phyloP scores from a whole-genome alignment of 345 rosid genomes.

The Gossypium ekmanianum region DNA sequence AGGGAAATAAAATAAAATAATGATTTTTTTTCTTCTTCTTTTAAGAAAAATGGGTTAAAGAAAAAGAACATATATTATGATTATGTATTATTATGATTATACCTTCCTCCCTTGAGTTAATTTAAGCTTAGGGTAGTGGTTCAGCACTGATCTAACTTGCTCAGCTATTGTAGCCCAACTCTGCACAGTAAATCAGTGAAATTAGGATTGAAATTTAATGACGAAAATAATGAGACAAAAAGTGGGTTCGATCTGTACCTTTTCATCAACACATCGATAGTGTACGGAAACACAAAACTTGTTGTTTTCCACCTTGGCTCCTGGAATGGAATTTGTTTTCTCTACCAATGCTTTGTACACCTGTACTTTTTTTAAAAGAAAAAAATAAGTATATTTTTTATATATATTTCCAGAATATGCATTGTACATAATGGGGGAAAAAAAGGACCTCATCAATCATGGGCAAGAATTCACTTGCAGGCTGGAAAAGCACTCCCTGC shows the following conservation, averaged over 20 bases:
- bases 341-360: slow-evolving; percentile 47
- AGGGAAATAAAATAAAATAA: not conserved
- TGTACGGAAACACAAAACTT: slow-evolving; percentile 94
- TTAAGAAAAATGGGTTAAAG: too few species aligned
- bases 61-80: too few species aligned
- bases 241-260: slow-evolving; percentile 34
- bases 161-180: slow-evolving; percentile 65
- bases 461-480: slow-evolving; percentile 78
- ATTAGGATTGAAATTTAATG: not conserved
- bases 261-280: slow-evolving; percentile 87
- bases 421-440: not conserved
- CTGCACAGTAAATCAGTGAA: slow-evolving; percentile 26
- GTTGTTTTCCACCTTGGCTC: slow-evolving; percentile 85
- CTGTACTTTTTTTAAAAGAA: slow-evolving; percentile 23
- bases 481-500: slow-evolving; percentile 56
- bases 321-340: slow-evolving; percentile 64
- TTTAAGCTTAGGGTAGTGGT: slow-evolving; percentile 62
- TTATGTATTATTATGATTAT: not conserved
- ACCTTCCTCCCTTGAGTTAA: slow-evolving; percentile 81
- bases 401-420: not conserved
- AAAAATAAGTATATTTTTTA: too few species aligned
- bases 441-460: slow-evolving; percentile 74
- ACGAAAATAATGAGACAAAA: not conserved
- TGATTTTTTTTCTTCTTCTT: too few species aligned
- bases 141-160: slow-evolving; percentile 52